Evolutionary conservation across 192 early-diverging fungal genomes (phyloP).

Genomic region (Gigaspora rosea): DNA sequence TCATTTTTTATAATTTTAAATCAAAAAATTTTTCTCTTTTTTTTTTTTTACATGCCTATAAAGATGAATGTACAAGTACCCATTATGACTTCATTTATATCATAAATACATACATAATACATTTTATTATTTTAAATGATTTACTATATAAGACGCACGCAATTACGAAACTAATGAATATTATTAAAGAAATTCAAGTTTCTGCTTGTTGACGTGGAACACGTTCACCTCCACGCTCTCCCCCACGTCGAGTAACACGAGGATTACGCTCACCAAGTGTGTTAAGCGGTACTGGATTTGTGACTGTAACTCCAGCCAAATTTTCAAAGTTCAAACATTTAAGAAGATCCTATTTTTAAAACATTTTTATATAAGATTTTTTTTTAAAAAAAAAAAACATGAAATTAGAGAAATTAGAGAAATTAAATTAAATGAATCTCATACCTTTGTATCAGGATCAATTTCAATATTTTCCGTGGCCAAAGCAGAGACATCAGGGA

Average conservation of each 20-base stretch:
- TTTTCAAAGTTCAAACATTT: slow-evolving; percentile 97
- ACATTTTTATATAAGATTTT: slow-evolving; percentile 16
- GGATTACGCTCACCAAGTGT: slow-evolving; percentile 38
- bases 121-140: too few species aligned
- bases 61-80: too few species aligned
- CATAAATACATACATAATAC: too few species aligned
- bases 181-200: background rate
- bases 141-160: too few species aligned
- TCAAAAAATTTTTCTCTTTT: too few species aligned
- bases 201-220: slow-evolving; percentile 14
- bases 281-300: slow-evolving; percentile 42
- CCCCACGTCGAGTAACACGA: slow-evolving; percentile 9
- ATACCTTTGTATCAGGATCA: slow-evolving; percentile 89
- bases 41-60: too few species aligned
- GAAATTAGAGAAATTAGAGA: background rate
- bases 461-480: slow-evolving; percentile 89
- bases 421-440: slow-evolving; percentile 4
- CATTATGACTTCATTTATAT: too few species aligned
- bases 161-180: too few species aligned
- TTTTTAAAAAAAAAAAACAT: background rate
- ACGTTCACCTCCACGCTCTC: background rate
- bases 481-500: slow-evolving; percentile 97
- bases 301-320: slow-evolving; percentile 79
- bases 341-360: slow-evolving; percentile 72
- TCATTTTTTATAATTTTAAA: too few species aligned